Base-by-base conservation (phyloP, 1,284 basidiomycete species). In the Stereum hirsutum region DNA sequence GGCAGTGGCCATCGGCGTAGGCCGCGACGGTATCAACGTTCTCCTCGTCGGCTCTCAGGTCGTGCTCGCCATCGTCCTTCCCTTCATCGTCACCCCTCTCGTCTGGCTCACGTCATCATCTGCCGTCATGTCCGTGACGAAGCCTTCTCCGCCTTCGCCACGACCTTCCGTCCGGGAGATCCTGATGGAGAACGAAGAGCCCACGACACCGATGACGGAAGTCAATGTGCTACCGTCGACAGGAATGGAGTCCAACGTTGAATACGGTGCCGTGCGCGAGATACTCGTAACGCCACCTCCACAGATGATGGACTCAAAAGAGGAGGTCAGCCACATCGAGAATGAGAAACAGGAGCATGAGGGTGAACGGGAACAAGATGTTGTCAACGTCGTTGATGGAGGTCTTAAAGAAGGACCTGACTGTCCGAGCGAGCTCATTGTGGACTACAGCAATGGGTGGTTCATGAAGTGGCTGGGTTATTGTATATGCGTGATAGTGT, bases 31-130 rank as follows among this genome's bases (percentile, higher is more conserved):
- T 1, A 74, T 98, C 47, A 81, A 89, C 59, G 65, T 74, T 1
- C 75, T 98, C 43, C 77, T 99, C 12, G 85, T 97, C 38, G 82
- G 77, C 1, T 91, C 82, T 10, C 95, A 98, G 63, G 93, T 95
- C 41, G 75, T 85, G 7, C 73, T 99, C 19, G 86, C 84, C 33
- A 78, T 98, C 54, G 80, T 92, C 4, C 75, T 98, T 14, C 95
- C 94, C 0, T 95, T 93, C 59, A 76, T 93, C 57, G 75, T 81
- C 15, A 72, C 90, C 52, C 90, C 90, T 1, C 72, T 93, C 40
- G 66, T 94, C 27, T 89, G 71, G 54, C 70, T 89, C 51, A 89
- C 88, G 8, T 78, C 81, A 2, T 78, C 71, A 4, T 75, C 75
- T 47, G 59, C 68, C 10, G 68, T 89, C 48, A 92, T 92, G 89